Base-by-base conservation (phyloP, 2,329 filamentous ascomycete genomes). In the Cercospora beticola region DNA sequence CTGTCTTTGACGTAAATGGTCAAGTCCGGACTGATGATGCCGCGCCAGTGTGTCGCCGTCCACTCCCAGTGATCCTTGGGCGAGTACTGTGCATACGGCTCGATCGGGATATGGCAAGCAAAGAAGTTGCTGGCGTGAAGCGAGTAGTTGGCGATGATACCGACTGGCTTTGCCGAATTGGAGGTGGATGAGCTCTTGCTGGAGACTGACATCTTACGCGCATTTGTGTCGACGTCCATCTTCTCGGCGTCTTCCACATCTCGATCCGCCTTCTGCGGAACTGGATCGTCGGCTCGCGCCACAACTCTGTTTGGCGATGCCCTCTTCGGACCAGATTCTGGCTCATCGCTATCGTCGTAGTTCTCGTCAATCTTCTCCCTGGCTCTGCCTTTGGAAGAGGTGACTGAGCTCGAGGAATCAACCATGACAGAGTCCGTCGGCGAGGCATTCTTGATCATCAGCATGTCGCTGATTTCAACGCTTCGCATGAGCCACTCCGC, bases 61-160 rank as follows among this genome's bases (percentile, higher is more conserved):
- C 94, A 98, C 79, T 96, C 92, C 93, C 94, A 98, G 81, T 98
- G 94, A 75, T 97, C 93, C n/a, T 91, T 86, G 0, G 92, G 89
- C 16, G 88, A 87, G 78, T 96, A 97, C 6, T 86, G 84, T 76
- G 97, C 93, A 18, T 85, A 83, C 10, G 70, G 59, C 26, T 72
- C 73, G 72, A 96, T 93, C 1, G 91, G 90, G 54, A 94, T 88
- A 14, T 85, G 83, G 65, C 87, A 88, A 1, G 93, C 91, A 78
- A 90, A 94, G 59, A 85, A 83, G 77, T 97, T 92, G 0, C 92
- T 90, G 0, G 90, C 86, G 12, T 90, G 91, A 49, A 97, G 87
- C 70, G 93, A 92, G 80, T 93, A 97, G 23, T 91, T 87, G 0
- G 90, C 89, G 30, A 97, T 84, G 21, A 97, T 83, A 3, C 93